A percentile compares a stretch with the other conserved stretches of the same genome.
Evolutionary conservation across 2,329 filamentous ascomycete genomes (phyloP).

Genomic region (Cytospora chrysosperma): DNA sequence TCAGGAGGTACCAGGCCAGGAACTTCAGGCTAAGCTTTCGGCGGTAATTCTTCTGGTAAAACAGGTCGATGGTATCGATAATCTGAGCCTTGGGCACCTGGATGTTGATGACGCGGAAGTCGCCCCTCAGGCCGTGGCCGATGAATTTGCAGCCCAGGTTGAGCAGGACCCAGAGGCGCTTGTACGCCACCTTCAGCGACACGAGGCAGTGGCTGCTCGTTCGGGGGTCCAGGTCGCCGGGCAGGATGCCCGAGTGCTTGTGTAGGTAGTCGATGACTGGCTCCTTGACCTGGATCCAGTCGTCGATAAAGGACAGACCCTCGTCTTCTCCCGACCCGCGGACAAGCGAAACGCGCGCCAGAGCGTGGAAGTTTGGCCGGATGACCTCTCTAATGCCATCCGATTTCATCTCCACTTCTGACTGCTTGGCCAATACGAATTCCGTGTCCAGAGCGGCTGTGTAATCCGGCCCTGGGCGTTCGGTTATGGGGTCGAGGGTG

Average conservation of each 20-base stretch:
- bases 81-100: constrained; percentile 88
- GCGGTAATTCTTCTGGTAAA: constrained; percentile 76
- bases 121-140: constrained; percentile 88
- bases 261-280: constrained; percentile 95
- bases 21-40: constrained; percentile 91
- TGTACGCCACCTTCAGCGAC: constrained; percentile 88
- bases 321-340: constrained; percentile 76
- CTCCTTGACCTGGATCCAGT: constrained; percentile 91
- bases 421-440: constrained; percentile 88
- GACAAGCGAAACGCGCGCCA: constrained; percentile 90
- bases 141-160: constrained; percentile 94
- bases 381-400: constrained; percentile 92
- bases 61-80: constrained; percentile 91
- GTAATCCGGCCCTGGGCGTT: constrained; percentile 68
- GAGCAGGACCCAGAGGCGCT: constrained; percentile 94
- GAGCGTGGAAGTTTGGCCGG: constrained; percentile 81
- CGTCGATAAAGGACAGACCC: constrained; percentile 89
- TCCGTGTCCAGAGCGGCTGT: constrained; percentile 93
- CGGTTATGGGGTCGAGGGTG: constrained; percentile 54
- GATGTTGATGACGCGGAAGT: constrained; percentile 98
- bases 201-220: constrained; percentile 81
- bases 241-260: constrained; percentile 85
- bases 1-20: constrained; percentile 84
- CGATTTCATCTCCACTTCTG: constrained; percentile 94
- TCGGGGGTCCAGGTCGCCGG: constrained; percentile 77